phyloP scores from a whole-genome alignment of 2,329 filamentous ascomycete genomes.

The Cyphellophora attinorum region DNA sequence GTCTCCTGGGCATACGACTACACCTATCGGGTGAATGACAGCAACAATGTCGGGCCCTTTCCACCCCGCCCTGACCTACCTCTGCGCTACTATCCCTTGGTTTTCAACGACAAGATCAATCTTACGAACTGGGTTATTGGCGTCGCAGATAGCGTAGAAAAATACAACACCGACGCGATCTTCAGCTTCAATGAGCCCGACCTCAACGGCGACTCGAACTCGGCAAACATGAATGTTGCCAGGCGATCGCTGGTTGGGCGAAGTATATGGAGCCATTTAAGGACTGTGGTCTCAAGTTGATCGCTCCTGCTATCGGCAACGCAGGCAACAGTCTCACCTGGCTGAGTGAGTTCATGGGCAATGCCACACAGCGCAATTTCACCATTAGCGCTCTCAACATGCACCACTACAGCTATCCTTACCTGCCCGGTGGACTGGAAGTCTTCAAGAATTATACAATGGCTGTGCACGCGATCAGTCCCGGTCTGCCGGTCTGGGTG shows the following conservation, averaged over 20 bases:
- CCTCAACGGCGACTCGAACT: conserved; percentile 22
- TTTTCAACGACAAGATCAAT: conserved; percentile 44
- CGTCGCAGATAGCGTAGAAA: conserved; percentile 29
- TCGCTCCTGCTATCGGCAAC: conserved; percentile 31
- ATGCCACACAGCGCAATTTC: conserved; percentile 24
- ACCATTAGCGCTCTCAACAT: conserved; percentile 29
- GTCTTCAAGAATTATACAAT: conserved; percentile 28
- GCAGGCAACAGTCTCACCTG: conserved; percentile 27
- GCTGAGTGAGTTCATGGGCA: conserved; percentile 28
- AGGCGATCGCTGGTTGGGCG: conserved; percentile 25
- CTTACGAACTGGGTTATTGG: conserved; percentile 28
- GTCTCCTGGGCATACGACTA: conserved; percentile 37
- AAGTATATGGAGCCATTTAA: conserved; percentile 29
- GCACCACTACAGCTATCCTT: conserved; percentile 34
- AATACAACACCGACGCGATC: conserved; percentile 26
- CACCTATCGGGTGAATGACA: conserved; percentile 21
- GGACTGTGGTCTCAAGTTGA: conserved; percentile 28
- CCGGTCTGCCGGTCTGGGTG: conserved; percentile 31
- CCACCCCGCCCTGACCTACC: conserved; percentile 13
- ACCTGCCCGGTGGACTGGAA: conserved; percentile 23
- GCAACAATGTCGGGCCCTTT: conserved; percentile 28
- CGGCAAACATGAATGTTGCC: conserved; percentile 25
- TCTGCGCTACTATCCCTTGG: conserved; percentile 39
- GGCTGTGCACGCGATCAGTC: conserved; percentile 22
- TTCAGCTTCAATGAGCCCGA: conserved; percentile 40